A percentile compares a stretch with the other conserved stretches of the same genome.
These are phyloP conservation scores for Mallotus japonicus DNA, from an alignment of 441 rosid species.

Conservation along the genomic window DNA sequence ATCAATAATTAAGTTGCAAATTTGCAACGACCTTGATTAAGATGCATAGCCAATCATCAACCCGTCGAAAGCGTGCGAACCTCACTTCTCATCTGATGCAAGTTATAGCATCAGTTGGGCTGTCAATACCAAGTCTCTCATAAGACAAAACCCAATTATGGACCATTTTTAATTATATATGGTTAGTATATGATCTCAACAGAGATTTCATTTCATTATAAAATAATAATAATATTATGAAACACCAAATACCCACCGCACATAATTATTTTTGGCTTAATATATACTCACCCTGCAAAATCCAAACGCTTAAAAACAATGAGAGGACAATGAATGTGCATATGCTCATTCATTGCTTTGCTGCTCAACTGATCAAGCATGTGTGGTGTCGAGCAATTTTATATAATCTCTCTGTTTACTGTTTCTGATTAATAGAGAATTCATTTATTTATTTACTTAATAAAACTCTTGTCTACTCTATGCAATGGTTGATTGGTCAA, in stretches of 20 bases:
- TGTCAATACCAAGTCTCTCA: slow-evolving; percentile 18
- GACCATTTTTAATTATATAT: background rate
- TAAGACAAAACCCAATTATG: background rate
- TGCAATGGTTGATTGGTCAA: slow-evolving; percentile 18
- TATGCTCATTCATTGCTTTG: slow-evolving; percentile 3
- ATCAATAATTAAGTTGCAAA: background rate
- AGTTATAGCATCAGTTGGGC: slow-evolving; percentile 14
- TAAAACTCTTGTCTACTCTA: too few species aligned
- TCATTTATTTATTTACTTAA: too few species aligned
- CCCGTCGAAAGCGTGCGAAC: slow-evolving; percentile 27
- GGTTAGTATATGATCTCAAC: background rate
- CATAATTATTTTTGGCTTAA: background rate
- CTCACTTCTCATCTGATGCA: slow-evolving; percentile 20
- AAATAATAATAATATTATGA: background rate
- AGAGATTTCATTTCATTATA: background rate
- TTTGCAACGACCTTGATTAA: background rate
- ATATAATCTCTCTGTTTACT: slow-evolving; percentile 18
- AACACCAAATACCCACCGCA: background rate
- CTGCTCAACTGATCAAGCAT: slow-evolving; percentile 11
- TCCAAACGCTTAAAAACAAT: slow-evolving; percentile 26
- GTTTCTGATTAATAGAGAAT: background rate
- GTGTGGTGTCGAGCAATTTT: slow-evolving; percentile 23
- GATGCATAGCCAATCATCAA: slow-evolving; percentile 18
- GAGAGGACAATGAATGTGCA: slow-evolving; percentile 22
- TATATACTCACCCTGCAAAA: background rate